Conservation (phyloP, 306 rosid species). For the Chamaecrista fasciculata region DNA sequence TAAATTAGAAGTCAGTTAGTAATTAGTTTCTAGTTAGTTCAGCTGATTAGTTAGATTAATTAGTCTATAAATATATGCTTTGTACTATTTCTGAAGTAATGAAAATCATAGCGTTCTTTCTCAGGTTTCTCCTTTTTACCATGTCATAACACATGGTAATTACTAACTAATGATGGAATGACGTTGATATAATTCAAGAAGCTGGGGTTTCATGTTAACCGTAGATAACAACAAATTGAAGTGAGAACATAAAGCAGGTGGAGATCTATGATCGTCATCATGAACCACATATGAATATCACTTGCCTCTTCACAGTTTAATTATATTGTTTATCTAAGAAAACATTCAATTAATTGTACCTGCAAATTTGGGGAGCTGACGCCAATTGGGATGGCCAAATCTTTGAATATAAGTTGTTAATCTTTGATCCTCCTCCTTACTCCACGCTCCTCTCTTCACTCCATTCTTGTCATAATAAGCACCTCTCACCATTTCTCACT, state of each 20-base stretch:
- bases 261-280: not conserved
- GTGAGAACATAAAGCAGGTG: not conserved
- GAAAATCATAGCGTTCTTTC: too few species aligned
- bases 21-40: too few species aligned
- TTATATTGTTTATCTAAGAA: too few species aligned
- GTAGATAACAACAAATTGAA: not conserved
- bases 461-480: conserved; percentile 64
- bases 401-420: conserved; percentile 47
- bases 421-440: conserved; percentile 61
- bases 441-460: conserved; percentile 76
- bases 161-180: too few species aligned
- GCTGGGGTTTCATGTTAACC: not conserved
- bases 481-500: conserved; percentile 57
- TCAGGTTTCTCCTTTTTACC: too few species aligned
- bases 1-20: too few species aligned
- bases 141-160: too few species aligned
- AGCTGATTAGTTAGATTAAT: too few species aligned
- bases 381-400: conserved; percentile 70
- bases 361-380: conserved; percentile 58
- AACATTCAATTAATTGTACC: conserved; percentile 35
- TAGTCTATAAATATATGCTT: too few species aligned
- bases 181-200: not conserved
- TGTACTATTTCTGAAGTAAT: too few species aligned
- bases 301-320: not conserved
- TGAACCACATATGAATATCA: too few species aligned